Evolutionary conservation across 2,329 filamentous ascomycete species (phyloP).

Genomic region (Talaromyces sp.): DNA sequence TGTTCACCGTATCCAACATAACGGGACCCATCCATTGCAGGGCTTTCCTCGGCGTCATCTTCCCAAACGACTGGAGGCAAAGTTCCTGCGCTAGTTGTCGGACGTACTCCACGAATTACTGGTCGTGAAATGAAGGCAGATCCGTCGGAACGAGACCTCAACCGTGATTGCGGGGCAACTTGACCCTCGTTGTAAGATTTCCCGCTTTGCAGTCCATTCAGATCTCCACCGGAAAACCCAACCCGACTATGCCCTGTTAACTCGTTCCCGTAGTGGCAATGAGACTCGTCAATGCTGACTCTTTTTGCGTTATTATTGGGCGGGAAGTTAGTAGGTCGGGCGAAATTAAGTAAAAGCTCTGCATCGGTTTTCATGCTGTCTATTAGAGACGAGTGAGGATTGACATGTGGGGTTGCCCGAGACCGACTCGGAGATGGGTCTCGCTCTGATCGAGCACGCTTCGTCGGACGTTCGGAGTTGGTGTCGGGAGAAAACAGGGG

Average conservation of each 20-base stretch:
- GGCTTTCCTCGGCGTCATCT: constrained; percentile 28
- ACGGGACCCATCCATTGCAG: constrained; percentile 13
- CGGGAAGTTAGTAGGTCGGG: constrained; percentile 41
- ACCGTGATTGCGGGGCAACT: constrained; percentile 35
- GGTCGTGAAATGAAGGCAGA: constrained; percentile 43
- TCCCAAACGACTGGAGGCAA: constrained; percentile 39
- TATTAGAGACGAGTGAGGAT: constrained; percentile 27
- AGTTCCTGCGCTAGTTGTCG: constrained; percentile 43
- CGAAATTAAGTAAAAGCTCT: constrained; percentile 51
- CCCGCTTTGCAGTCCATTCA: constrained; percentile 18
- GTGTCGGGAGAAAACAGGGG: constrained; percentile 34
- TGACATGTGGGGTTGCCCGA: constrained; percentile 14
- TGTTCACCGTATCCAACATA: constrained; percentile 15
- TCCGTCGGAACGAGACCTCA: constrained; percentile 48
- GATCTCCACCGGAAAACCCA: constrained; percentile 20
- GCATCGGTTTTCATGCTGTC: constrained; percentile 53
- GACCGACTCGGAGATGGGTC: constrained; percentile 47
- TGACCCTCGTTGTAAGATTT: constrained; percentile 22
- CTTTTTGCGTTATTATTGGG: constrained; percentile 30
- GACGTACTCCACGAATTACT: constrained; percentile 37
- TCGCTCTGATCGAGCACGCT: constrained; percentile 63
- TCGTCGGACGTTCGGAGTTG: constrained; percentile 55
- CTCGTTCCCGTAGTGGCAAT: constrained; percentile 26
- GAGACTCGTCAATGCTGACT: constrained; percentile 37
- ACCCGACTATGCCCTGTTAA: constrained; percentile 25